Conservation (phyloP, 495 filamentous ascomycete genomes). For the Chaetomium tenue region DNA sequence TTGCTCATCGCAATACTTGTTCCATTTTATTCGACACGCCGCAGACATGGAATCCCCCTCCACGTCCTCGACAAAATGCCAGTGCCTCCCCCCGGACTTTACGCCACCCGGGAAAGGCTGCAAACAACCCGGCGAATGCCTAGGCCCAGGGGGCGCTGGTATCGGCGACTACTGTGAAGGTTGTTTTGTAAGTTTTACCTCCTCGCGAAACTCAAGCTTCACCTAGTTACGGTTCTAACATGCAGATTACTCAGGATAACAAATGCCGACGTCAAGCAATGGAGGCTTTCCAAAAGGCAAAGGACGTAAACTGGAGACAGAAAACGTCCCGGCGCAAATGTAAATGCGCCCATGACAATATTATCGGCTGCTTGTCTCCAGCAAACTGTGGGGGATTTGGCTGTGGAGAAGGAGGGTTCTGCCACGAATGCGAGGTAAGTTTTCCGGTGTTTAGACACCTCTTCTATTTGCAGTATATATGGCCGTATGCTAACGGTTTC, state of each 20-base stretch:
- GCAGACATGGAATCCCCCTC: neutral
- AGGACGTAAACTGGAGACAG: neutral
- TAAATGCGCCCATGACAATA: neutral
- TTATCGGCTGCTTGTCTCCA: neutral
- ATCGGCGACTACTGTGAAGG: neutral
- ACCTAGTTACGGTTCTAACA: neutral
- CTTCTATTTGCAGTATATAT: neutral
- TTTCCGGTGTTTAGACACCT: no score
- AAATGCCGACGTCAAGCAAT: neutral
- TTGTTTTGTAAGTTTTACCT: neutral
- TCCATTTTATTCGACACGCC: neutral
- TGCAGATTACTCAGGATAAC: neutral
- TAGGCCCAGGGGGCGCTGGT: neutral
- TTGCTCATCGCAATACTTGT: neutral
- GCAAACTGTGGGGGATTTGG: neutral
- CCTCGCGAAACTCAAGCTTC: neutral
- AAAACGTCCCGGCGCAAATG: neutral
- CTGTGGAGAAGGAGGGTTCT: neutral
- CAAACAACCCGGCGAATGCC: neutral
- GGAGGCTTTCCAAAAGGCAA: neutral
- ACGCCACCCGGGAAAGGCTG: neutral
- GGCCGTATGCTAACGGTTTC: neutral
- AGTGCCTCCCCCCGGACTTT: neutral
- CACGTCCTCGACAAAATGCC: neutral
- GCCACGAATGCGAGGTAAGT: neutral